Evolutionary conservation across 805 yeast genomes (phyloP), one percentile per base, ranked within the genome.

Genomic region (Yamadazyma kitorensis): DNA sequence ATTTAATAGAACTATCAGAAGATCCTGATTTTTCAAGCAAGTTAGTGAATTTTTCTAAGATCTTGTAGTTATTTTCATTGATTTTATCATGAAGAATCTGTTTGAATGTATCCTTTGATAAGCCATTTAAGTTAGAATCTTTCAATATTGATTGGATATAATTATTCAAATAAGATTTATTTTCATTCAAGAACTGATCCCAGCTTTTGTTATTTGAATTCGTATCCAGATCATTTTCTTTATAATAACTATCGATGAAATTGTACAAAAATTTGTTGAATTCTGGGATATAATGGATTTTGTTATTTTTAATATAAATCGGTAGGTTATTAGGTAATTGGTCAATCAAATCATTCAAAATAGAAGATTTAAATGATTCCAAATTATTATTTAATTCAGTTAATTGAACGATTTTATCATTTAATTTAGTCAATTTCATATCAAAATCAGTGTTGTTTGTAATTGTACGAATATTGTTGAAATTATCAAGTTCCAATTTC

Each of bases 231-330:
- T 29, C 27, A 32, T 28, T 41, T n/a, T 41, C 44, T 11, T 48
- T 41, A 24, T 33, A 25, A 31, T 52, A 52, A 14, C 48, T 53
- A n/a, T 59, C 66, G 14, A 64, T 40, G 30, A 64, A 61, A 21
- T 51, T 47, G 34, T 49, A 54, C 31, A 65, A 44, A 37, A 53
- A 63, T 27, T 57, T 54, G 24, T 58, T 64, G 39, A 67, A 66
- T 36, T 64, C 69, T 0, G 72, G 70, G 4, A 55, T 36, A 29
- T 57, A 59, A 34, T 61, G 68, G n/a, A 67, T 49, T 31, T 60
- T 58, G 9, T 48, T 46, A 33, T 65, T 47, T 31, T 56, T 55
- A 15, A 55, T 40, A 39, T 51, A 60, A 19, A 42, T 27, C 1
- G 70, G 70, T 9, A 63, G 43, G 17, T 53, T 50, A 3, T 48